A percentile compares a stretch with the other conserved stretches of the same genome.
Evolutionary conservation across 2,329 filamentous ascomycete genomes (phyloP).

Genomic region (Fusarium zealandicum): DNA sequence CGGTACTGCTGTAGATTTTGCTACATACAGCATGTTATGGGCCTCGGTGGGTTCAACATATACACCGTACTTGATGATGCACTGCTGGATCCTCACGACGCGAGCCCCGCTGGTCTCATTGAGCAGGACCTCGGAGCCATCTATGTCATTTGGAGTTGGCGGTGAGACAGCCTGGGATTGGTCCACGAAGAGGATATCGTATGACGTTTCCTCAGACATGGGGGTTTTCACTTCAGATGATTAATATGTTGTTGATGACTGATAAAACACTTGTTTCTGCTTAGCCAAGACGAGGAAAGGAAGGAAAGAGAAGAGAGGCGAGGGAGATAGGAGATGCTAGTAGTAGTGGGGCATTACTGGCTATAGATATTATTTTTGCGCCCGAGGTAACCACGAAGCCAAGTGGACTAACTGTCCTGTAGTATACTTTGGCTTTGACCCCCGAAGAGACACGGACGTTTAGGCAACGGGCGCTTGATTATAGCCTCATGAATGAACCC

Average conservation of each 20-base stretch:
- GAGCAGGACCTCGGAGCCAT: constrained; percentile 6
- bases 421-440: too few species aligned
- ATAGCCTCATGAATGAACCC: too few species aligned
- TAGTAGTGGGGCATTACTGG: too few species aligned
- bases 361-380: too few species aligned
- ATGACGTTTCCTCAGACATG: constrained; percentile 5
- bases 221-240: background rate
- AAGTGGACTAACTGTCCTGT: too few species aligned
- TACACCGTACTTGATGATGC: constrained; percentile 25
- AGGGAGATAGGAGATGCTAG: too few species aligned
- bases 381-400: too few species aligned
- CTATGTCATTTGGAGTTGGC: constrained; percentile 21
- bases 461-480: too few species aligned
- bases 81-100: constrained; percentile 10
- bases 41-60: constrained; percentile 25
- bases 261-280: constrained; percentile 1
- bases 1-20: constrained; percentile 22
- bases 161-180: background rate
- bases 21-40: constrained; percentile 32
- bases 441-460: too few species aligned
- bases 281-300: background rate
- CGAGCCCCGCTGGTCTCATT: background rate
- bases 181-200: constrained; percentile 16
- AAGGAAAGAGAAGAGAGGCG: too few species aligned
- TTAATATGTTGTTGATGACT: background rate